These are phyloP conservation scores for Pisolithus marmoratus DNA, from an alignment of 768 basidiomycete genomes.

Conservation along the genomic window DNA sequence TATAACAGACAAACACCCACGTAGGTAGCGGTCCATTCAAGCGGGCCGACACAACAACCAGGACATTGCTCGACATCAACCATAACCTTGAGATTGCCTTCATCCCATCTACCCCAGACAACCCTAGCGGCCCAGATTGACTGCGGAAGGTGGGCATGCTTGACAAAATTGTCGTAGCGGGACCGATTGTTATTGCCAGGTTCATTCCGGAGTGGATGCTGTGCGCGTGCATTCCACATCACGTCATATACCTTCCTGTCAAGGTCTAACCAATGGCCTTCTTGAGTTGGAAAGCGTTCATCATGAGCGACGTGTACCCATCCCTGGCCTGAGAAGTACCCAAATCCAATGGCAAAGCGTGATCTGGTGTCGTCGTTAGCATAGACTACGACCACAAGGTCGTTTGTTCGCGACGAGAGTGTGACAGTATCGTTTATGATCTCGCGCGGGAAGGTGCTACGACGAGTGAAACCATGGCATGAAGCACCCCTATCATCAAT, in stretches of 20 bases:
- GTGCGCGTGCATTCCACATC: neutral
- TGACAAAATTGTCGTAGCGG: neutral
- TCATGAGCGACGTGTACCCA: neutral
- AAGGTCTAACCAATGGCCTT: neutral
- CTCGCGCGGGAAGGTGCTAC: neutral
- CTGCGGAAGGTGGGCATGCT: neutral
- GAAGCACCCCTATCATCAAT: neutral
- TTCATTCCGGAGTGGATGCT: neutral
- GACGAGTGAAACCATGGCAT: neutral
- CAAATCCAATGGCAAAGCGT: neutral
- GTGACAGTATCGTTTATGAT: neutral
- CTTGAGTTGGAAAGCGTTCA: neutral
- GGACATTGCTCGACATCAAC: neutral
- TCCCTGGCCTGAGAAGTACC: neutral
- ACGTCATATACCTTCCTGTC: neutral
- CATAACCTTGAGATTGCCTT: neutral
- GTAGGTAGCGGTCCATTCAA: neutral
- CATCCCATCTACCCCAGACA: neutral
- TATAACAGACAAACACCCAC: neutral
- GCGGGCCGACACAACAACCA: neutral
- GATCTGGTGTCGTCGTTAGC: neutral
- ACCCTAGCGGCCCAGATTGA: neutral
- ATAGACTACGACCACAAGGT: neutral
- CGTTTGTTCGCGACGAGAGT: neutral
- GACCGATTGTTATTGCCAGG: no score